Evolutionary conservation across 2,329 filamentous ascomycete genomes (phyloP), one percentile per base, ranked within the genome.

Genomic region (Phaeosphaeriaceae sp.): DNA sequence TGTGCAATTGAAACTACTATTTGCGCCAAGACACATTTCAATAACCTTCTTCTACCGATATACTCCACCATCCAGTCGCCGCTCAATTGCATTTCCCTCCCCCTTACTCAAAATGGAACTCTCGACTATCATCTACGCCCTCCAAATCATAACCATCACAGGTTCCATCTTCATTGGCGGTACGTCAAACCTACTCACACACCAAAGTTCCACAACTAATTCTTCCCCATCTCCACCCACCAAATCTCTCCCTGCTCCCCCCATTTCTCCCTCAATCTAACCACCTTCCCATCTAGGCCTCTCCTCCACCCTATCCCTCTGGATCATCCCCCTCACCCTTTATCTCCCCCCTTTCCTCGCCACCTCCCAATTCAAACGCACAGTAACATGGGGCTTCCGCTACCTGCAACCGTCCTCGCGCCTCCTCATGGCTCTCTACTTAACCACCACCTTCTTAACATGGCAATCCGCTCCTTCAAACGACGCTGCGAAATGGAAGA

Each of bases 241-340:
- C n/a, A n/a, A n/a, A n/a, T n/a, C n/a, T n/a, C n/a, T n/a, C n/a
- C n/a, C n/a, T n/a, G n/a, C n/a, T n/a, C n/a, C n/a, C n/a, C n/a
- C n/a, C n/a, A n/a, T n/a, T n/a, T n/a, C n/a, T n/a, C n/a, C n/a
- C n/a, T n/a, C n/a, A n/a, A n/a, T n/a, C n/a, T n/a, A n/a, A n/a
- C n/a, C n/a, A n/a, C n/a, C n/a, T n/a, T 48, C 4, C 5, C 10
- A 36, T 10, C 4, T 36, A 60, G 51, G 58, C 15, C 54, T 60
- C 10, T 57, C 58, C 7, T 61, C 58, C 19, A 55, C 51, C 40
- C 54, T 57, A 24, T 57, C 58, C 6, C 51, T 61, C 17, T 61
- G 58, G 49, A 41, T 61, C 1, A 15, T 57, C 4, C 58, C 58
- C 2, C 41, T 61, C 15, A 53, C 54, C 1, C 17, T 31, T 2